These are phyloP conservation scores for Beauveria caledonica DNA, from an alignment of 2,329 filamentous ascomycete species.

Conservation along the genomic window DNA sequence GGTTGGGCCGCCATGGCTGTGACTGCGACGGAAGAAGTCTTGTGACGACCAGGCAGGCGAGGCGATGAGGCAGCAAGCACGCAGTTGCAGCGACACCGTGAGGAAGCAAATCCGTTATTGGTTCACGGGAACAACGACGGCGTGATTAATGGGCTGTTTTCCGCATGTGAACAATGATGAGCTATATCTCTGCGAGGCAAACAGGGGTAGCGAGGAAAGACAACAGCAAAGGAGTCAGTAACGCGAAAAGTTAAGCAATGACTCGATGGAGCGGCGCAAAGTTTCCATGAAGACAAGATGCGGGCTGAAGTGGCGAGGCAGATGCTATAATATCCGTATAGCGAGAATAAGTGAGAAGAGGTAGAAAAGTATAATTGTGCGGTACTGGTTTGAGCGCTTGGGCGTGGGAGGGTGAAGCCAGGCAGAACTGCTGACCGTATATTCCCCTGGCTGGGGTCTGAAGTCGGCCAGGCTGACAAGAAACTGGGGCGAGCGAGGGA, in stretches of 20 bases:
- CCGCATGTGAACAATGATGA: conserved; percentile 1
- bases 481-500: background rate
- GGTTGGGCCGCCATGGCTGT: conserved; percentile 6
- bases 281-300: background rate
- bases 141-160: conserved; percentile 10
- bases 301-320: background rate
- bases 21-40: background rate
- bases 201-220: background rate
- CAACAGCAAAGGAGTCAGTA: background rate
- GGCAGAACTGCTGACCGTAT: conserved; percentile 9
- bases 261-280: background rate
- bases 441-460: conserved; percentile 8
- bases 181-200: conserved; percentile 1
- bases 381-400: conserved; percentile 1
- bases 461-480: conserved; percentile 1
- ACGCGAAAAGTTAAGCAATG: conserved; percentile 1
- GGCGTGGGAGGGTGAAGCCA: conserved; percentile 3
- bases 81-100: background rate
- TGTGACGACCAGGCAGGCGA: background rate
- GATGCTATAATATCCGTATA: background rate
- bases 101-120: background rate
- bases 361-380: background rate
- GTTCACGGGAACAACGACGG: background rate
- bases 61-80: background rate
- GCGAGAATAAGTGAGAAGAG: background rate